Conservation (phyloP, 768 basidiomycete species). For the Leucogyrophana mollusca region DNA sequence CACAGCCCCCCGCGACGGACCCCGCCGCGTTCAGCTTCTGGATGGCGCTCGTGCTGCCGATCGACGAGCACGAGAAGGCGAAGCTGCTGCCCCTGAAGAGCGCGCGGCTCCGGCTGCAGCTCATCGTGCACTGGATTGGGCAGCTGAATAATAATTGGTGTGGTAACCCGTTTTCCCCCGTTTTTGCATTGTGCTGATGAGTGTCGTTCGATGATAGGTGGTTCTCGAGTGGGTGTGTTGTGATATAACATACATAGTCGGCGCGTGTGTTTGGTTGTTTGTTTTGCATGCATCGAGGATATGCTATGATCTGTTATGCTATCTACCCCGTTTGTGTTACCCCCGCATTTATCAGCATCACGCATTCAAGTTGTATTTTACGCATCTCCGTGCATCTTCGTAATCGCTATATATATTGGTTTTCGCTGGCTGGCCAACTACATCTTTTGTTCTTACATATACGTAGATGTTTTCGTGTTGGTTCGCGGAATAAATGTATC, state of each 20-base stretch:
- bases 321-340: too few species aligned
- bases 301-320: too few species aligned
- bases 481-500: too few species aligned
- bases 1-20: slow-evolving; percentile 62
- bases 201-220: slow-evolving; percentile 50
- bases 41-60: slow-evolving; percentile 88
- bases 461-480: too few species aligned
- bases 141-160: slow-evolving; percentile 61
- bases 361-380: too few species aligned
- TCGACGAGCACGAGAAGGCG: slow-evolving; percentile 87
- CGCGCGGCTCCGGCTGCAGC: slow-evolving; percentile 70
- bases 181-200: slow-evolving; percentile 16
- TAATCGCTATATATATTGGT: too few species aligned
- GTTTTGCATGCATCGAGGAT: too few species aligned
- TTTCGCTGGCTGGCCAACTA: too few species aligned
- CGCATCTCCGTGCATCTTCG: too few species aligned
- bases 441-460: too few species aligned
- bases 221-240: slow-evolving; percentile 70
- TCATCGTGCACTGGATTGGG: slow-evolving; percentile 96
- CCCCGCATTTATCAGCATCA: too few species aligned
- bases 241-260: slow-evolving; percentile 35
- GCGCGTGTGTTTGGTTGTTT: too few species aligned
- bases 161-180: slow-evolving; percentile 10
- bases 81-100: slow-evolving; percentile 83
- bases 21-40: slow-evolving; percentile 79